Evolutionary conservation across 2,329 filamentous ascomycete genomes (phyloP), one percentile per base, ranked within the genome.

Genomic region (Tolypocladium cylindrosporum): DNA sequence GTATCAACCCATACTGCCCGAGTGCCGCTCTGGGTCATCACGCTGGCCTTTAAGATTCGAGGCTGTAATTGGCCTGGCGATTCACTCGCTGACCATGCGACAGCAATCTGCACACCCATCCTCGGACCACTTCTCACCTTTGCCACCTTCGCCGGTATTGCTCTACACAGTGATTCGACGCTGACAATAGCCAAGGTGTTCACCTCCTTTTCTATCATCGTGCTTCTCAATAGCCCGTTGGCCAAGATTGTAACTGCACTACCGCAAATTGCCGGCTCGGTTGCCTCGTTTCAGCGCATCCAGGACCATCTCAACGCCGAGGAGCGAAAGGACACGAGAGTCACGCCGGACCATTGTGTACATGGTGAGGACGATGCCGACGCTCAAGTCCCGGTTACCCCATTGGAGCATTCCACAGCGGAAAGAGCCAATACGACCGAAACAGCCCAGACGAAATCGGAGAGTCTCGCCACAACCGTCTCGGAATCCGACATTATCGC

Each of bases 251-350:
- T 68, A n/a, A 51, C 60, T 5, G 63, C 65, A 0, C 55, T 69
- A 7, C 65, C 66, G 0, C 37, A 54, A 14, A 61, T 59, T 27
- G 62, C 54, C 55, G 58, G 61, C 8, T 60, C 62, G 0, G 39
- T 64, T 11, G 57, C 63, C 2, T 68, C 65, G 7, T 66, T 67
- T 31, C 60, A 62, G 48, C 61, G 66, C 36, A 67, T 69, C 16
- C 65, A 68, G 43, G 61, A 63, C 24, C 66, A 67, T 43, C 43
- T 68, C 24, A 61, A 63, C n/a, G 56, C 57, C 3, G 60, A 62
- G 34, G 60, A 66, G 10, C 57, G 62, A 10, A 36, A 41, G 1
- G 63, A 67, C 27, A 60, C 53, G 16, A 59, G 64, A 43, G 21
- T 36, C 7, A 14, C 14, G 24, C 10, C 14, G 3, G 45, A 9